These are phyloP conservation scores for Globisporangium cederbergense DNA, from an alignment of 352 stramenopile species.

Conservation along the genomic window DNA sequence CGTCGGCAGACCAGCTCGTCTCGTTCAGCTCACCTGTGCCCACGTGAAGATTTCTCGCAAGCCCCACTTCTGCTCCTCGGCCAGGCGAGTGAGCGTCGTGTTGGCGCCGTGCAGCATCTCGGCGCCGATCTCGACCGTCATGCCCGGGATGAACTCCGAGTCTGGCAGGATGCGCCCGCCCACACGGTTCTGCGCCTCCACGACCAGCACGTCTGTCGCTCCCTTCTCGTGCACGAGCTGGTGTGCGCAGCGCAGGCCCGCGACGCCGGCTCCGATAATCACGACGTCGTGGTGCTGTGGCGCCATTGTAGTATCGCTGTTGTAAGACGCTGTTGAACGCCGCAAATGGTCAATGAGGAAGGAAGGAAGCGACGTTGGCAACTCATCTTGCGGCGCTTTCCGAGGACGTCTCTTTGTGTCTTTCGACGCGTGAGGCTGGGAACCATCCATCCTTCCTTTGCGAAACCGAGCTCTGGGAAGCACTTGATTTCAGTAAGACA, in stretches of 20 bases:
- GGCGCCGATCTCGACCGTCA: constrained; percentile 71
- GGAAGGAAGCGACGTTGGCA: background rate
- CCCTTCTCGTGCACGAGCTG: constrained; percentile 52
- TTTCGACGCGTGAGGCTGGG: background rate
- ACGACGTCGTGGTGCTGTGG: constrained; percentile 58
- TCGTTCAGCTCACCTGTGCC: constrained; percentile 59
- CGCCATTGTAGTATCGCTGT: background rate
- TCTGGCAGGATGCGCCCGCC: constrained; percentile 63
- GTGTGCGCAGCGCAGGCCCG: constrained; percentile 63
- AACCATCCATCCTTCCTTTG: constrained; percentile 5
- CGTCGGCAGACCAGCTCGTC: background rate
- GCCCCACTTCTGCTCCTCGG: constrained; percentile 58
- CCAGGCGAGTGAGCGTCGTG: constrained; percentile 69
- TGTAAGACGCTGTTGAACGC: background rate
- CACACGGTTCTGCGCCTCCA: constrained; percentile 63
- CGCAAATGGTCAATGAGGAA: constrained; percentile 9
- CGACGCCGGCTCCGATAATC: constrained; percentile 64
- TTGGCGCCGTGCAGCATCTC: constrained; percentile 77
- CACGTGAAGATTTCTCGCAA: constrained; percentile 84
- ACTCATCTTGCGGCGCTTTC: background rate
- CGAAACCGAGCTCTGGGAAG: background rate
- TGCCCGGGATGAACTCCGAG: constrained; percentile 64
- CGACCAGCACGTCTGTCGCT: constrained; percentile 65
- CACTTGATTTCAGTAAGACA: background rate
- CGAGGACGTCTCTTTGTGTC: background rate